Percentiles rank a stretch among this genome's conserved stretches.
phyloP scores from a whole-genome alignment of 345 rosid species.

The Microthlaspi erraticum region DNA sequence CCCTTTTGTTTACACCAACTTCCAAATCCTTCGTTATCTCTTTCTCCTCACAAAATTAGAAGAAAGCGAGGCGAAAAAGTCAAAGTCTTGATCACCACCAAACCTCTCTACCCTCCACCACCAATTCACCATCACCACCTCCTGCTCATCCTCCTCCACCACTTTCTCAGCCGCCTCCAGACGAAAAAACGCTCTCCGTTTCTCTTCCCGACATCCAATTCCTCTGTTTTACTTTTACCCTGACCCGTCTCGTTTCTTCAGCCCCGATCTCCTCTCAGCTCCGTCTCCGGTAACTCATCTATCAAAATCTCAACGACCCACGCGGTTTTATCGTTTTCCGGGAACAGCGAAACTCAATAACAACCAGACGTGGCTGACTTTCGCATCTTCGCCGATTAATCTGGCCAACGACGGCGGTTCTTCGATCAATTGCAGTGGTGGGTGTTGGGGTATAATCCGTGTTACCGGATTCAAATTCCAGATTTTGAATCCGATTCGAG shows the following conservation, averaged over 20 bases:
- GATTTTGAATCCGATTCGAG: conserved; percentile 68
- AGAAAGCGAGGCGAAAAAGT: conserved; percentile 42
- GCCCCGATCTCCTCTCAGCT: conserved; percentile 62
- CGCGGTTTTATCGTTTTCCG: conserved; percentile 64
- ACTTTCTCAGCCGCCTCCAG: conserved; percentile 39
- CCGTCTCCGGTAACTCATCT: conserved; percentile 55
- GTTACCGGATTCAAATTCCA: conserved; percentile 54
- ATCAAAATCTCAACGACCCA: conserved; percentile 73
- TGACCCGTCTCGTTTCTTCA: conserved; percentile 79
- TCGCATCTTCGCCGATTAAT: conserved; percentile 69
- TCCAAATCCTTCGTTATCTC: conserved; percentile 21
- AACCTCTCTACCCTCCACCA: conserved; percentile 31
- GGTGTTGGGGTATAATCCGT: conserved; percentile 71
- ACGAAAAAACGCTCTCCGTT: conserved; percentile 48
- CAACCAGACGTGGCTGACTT: conserved; percentile 82
- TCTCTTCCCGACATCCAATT: conserved; percentile 64
- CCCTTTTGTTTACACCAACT: conserved; percentile 14
- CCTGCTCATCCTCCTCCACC: conserved; percentile 41
- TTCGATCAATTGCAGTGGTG: conserved; percentile 49
- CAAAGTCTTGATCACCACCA: conserved; percentile 37
- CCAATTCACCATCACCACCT: conserved; percentile 38
- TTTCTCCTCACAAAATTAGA: conserved; percentile 40
- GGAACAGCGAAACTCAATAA: conserved; percentile 67
- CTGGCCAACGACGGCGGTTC: conserved; percentile 50
- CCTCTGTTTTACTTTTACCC: conserved; percentile 81